Conservation (phyloP, 768 basidiomycete genomes). For the Scleroderma bovista region DNA sequence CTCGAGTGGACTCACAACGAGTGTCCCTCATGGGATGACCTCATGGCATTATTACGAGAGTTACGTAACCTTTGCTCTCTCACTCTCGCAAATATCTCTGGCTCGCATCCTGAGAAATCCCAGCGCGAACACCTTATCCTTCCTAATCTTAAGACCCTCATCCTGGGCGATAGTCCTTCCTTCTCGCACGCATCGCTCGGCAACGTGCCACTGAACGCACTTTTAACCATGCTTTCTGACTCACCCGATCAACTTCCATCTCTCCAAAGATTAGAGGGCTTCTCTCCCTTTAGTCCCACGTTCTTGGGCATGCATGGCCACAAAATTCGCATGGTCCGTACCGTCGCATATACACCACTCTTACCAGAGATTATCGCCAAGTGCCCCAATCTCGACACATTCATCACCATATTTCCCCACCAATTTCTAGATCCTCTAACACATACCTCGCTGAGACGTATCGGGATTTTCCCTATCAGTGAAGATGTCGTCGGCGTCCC, state of each 20-base stretch:
- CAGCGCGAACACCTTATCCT: conserved; percentile 24
- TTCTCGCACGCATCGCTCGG: conserved; percentile 30
- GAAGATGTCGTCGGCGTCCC: conserved; percentile 36
- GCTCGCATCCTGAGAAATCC: conserved; percentile 21
- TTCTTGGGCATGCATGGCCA: conserved; percentile 38
- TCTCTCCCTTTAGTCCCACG: conserved; percentile 35
- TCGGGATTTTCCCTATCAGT: conserved; percentile 39
- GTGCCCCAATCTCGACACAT: conserved; percentile 38
- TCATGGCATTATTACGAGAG: conserved; percentile 31
- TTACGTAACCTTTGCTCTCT: conserved; percentile 35
- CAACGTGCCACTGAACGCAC: conserved; percentile 35
- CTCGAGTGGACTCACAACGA: conserved; percentile 44
- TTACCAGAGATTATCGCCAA: conserved; percentile 32
- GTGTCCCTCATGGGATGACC: conserved; percentile 35
- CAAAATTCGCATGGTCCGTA: conserved; percentile 38
- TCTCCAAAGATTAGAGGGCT: conserved; percentile 38
- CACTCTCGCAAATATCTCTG: conserved; percentile 36
- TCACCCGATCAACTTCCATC: conserved; percentile 33
- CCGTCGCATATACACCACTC: conserved; percentile 30
- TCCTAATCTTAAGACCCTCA: conserved; percentile 36
- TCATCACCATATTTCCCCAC: conserved; percentile 34
- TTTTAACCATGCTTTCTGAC: conserved; percentile 33
- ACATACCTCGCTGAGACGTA: conserved; percentile 37
- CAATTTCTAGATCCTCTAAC: conserved; percentile 29
- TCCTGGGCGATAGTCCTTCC: conserved; percentile 31